Conservation (phyloP, 1,139 yeast species). For the Arxiozyma heterogenica region DNA sequence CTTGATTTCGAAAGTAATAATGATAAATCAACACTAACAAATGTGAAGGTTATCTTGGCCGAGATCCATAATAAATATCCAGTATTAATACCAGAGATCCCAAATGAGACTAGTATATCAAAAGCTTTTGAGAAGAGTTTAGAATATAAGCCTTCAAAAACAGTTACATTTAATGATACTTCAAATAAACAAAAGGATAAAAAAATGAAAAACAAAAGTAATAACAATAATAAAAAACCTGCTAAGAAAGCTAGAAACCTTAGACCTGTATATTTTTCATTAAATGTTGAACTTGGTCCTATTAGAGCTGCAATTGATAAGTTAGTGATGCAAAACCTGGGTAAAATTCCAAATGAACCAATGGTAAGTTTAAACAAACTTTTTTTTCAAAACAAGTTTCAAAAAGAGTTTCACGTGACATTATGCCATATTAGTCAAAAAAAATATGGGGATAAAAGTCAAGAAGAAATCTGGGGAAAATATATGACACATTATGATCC, state of each 20-base stretch:
- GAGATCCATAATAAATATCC: constrained; percentile 39
- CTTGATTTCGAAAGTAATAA: constrained; percentile 37
- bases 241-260: constrained; percentile 13
- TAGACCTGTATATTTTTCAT: constrained; percentile 33
- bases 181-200: constrained; percentile 12
- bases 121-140: constrained; percentile 44
- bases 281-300: not conserved
- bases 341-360: not conserved
- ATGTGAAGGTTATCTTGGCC: constrained; percentile 40
- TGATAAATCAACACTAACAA: constrained; percentile 40
- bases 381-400: constrained; percentile 35
- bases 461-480: constrained; percentile 30
- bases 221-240: constrained; percentile 12
- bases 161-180: constrained; percentile 13
- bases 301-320: constrained; percentile 4
- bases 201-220: constrained; percentile 8
- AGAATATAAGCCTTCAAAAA: constrained; percentile 41
- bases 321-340: constrained; percentile 6
- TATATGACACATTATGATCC: constrained; percentile 18
- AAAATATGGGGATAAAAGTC: constrained; percentile 23
- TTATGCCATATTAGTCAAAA: constrained; percentile 46
- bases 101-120: constrained; percentile 35
- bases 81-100: constrained; percentile 37
- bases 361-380: constrained; percentile 1
- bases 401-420: constrained; percentile 66